Evolutionary conservation across 345 rosid species (phyloP).

Genomic region (Hirschfeldia incana): DNA sequence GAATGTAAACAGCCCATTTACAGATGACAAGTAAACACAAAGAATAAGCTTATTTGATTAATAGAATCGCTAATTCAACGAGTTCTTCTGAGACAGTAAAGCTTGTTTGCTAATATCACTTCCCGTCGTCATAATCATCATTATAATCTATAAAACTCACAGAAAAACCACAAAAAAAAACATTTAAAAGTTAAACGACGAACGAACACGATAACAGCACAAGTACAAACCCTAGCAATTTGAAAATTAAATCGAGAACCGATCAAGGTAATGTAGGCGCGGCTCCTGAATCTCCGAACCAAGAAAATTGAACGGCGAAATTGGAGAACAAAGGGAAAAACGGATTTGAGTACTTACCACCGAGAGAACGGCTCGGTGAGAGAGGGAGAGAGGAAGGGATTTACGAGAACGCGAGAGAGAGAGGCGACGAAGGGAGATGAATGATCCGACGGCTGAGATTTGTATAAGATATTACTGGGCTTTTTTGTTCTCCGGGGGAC

Average conservation of each 20-base stretch:
- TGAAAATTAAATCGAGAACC: conserved; percentile 2
- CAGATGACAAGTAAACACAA: conserved; percentile 16
- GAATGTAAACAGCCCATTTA: conserved; percentile 94
- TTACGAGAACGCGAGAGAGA: conserved; percentile 13
- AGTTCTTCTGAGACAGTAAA: background rate
- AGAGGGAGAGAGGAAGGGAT: background rate
- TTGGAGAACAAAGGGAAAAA: background rate
- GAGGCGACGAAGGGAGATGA: conserved; percentile 16
- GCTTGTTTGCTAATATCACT: conserved; percentile 5
- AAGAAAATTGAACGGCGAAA: background rate
- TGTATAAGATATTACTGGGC: conserved; percentile 19
- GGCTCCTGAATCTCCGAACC: background rate
- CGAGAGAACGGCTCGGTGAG: conserved; percentile 34
- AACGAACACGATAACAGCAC: background rate
- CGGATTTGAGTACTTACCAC: conserved; percentile 23
- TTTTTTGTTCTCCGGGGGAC: conserved; percentile 21
- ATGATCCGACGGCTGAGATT: conserved; percentile 34
- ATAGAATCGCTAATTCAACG: background rate
- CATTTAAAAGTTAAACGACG: background rate
- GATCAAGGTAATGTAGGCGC: conserved; percentile 18
- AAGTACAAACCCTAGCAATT: conserved; percentile 15
- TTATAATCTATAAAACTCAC: conserved; percentile 20
- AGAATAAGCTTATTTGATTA: background rate
- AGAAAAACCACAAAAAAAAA: background rate
- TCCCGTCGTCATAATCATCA: conserved; percentile 11